Conservation (phyloP, 768 basidiomycete species). For the Hericium erinaceus region DNA sequence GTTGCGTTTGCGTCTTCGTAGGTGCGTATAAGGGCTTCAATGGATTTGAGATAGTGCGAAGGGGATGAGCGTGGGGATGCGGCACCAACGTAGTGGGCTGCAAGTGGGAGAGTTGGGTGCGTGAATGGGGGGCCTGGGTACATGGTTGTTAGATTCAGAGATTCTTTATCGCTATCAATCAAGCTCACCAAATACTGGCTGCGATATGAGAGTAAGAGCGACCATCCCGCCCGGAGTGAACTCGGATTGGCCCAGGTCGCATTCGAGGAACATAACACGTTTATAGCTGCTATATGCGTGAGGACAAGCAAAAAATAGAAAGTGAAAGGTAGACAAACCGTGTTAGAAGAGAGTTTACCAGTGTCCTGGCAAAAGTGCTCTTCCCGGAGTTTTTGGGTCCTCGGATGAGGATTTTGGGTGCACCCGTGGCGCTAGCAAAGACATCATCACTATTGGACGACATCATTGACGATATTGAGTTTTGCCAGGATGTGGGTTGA, state of each 20-base stretch:
- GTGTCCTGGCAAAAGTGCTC: constrained; percentile 72
- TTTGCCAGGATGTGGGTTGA: constrained; percentile 29
- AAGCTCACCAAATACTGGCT: constrained; percentile 58
- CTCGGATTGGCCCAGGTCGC: constrained; percentile 90
- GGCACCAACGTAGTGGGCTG: constrained; percentile 76
- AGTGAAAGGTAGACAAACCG: too few relatives aligned
- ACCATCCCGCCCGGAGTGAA: constrained; percentile 85
- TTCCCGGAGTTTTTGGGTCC: constrained; percentile 88
- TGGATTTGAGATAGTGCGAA: constrained; percentile 60
- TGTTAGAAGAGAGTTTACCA: constrained; percentile 59
- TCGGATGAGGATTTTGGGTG: constrained; percentile 44
- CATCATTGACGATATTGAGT: constrained; percentile 15
- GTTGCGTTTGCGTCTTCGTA: constrained; percentile 41
- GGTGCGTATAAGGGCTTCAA: constrained; percentile 55
- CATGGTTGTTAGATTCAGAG: not conserved
- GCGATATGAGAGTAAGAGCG: constrained; percentile 61
- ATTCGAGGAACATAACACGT: constrained; percentile 86
- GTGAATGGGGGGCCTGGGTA: constrained; percentile 77
- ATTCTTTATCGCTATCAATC: not conserved
- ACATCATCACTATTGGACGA: not conserved
- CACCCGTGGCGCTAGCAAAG: not conserved
- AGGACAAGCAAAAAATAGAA: too few relatives aligned
- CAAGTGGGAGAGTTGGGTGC: constrained; percentile 61
- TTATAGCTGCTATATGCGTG: constrained; percentile 40
- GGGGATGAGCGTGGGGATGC: constrained; percentile 73